Base-by-base conservation (phyloP, 2,329 filamentous ascomycete genomes). In the Diaporthe citri region DNA sequence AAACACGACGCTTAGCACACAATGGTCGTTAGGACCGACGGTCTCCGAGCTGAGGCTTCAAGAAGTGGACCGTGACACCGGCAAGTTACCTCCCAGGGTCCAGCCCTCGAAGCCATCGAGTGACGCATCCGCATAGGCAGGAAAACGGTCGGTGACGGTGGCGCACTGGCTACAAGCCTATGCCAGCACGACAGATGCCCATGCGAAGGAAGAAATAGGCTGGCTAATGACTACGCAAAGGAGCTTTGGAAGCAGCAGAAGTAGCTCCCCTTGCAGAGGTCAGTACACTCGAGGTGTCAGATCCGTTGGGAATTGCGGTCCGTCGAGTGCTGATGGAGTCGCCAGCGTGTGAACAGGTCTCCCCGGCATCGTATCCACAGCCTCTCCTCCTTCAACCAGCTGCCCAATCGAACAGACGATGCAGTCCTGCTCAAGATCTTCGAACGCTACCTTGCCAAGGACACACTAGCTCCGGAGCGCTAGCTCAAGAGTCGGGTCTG, bases 401-500 rank as follows among this genome's bases (percentile, higher is more conserved):
- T 56, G 3, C 41, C 1, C 34, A 28, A 9, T 9, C 6, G n/a
- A 25, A 13, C 22, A 9, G 36, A 15, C 6, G 9, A 17, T 60
- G 22, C 34, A 8, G 3, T 25, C 1, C 3, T 17, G n/a, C 7
- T 10, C 9, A 39, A 15, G 10, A 3, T 2, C 3, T 15, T 41
- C 13, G 22, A n/a, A 39, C 3, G 4, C 4, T 17, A 8, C 5
- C 15, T n/a, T 0, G 17, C 2, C 6, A 60, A 4, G 13, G 3
- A 4, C 7, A 25, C 41, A 4, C 5, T 31, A 25, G 34, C 15
- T 8, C 36, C 59, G 20, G 5, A 17, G 8, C 6, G 4, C 13
- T 1, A 4, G 7, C 28, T 10, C 7, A 1, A 22, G 36, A 12
- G 36, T 1, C 22, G 17, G 9, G 25, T n/a, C 1, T 2, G 0